phyloP scores from a whole-genome alignment of 352 stramenopile genomes.

The Phytophthora pini region DNA sequence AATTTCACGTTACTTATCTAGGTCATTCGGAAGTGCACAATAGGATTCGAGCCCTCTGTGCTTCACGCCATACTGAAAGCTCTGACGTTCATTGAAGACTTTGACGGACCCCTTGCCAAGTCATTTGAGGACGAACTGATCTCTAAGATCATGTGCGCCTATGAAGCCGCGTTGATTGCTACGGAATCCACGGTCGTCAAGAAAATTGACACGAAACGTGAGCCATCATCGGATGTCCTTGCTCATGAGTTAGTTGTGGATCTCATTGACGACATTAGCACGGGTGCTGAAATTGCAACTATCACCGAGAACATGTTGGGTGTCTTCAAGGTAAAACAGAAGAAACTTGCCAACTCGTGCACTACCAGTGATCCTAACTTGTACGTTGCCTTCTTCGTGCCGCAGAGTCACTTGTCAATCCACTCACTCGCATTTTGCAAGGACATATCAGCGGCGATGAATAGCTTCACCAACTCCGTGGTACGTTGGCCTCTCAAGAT shows the following conservation, averaged over 20 bases:
- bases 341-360: not conserved
- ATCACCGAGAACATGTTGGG: slow-evolving; percentile 70
- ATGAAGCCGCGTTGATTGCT: slow-evolving; percentile 53
- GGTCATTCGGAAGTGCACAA: slow-evolving; percentile 57
- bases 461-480: slow-evolving; percentile 37
- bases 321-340: slow-evolving; percentile 71
- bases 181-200: slow-evolving; percentile 9
- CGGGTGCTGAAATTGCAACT: slow-evolving; percentile 72
- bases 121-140: slow-evolving; percentile 75
- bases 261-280: slow-evolving; percentile 67
- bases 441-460: slow-evolving; percentile 55
- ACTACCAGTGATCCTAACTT: not conserved
- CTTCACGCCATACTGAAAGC: slow-evolving; percentile 76
- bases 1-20: slow-evolving; percentile 19
- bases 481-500: slow-evolving; percentile 19
- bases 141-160: slow-evolving; percentile 73
- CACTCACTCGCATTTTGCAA: slow-evolving; percentile 69
- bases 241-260: slow-evolving; percentile 50
- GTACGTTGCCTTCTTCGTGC: not conserved
- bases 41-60: slow-evolving; percentile 48
- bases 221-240: slow-evolving; percentile 38
- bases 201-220: not conserved
- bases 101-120: slow-evolving; percentile 68
- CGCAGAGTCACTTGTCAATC: slow-evolving; percentile 76
- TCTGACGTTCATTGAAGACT: slow-evolving; percentile 83